Conservation (phyloP, 441 rosid species). For the Flueggea neowawraea region DNA sequence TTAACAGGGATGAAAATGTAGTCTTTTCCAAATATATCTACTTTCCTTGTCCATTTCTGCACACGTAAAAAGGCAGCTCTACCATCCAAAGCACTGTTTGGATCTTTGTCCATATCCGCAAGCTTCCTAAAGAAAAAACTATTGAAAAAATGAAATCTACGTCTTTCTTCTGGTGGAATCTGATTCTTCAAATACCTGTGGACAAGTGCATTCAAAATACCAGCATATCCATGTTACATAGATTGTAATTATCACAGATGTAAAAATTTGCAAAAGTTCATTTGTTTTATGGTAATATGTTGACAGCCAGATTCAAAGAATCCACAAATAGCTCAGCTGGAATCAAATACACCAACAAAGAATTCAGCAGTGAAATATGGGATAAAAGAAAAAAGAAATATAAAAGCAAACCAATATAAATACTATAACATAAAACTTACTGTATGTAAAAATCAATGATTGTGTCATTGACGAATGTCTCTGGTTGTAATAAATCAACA, state of each 20-base stretch:
- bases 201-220: slow-evolving; percentile 5
- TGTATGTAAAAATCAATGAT: slow-evolving; percentile 92
- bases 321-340: neutral
- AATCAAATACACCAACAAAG: neutral
- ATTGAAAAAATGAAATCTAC: slow-evolving; percentile 83
- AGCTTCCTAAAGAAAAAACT: slow-evolving; percentile 97
- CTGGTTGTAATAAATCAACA: slow-evolving; percentile 74
- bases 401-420: neutral
- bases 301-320: neutral
- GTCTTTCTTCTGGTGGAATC: slow-evolving; percentile 52
- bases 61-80: slow-evolving; percentile 88
- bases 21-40: slow-evolving; percentile 86
- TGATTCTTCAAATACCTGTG: slow-evolving; percentile 72
- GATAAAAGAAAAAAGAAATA: neutral
- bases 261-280: neutral
- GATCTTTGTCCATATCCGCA: slow-evolving; percentile 86
- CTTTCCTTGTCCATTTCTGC: slow-evolving; percentile 93
- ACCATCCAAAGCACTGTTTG: slow-evolving; percentile 65
- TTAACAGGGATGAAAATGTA: slow-evolving; percentile 94
- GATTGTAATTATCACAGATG: neutral
- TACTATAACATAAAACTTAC: slow-evolving; percentile 32
- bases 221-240: neutral
- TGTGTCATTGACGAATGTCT: slow-evolving; percentile 85
- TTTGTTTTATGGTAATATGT: neutral
- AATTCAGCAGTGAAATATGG: neutral